Evolutionary conservation across 2,329 filamentous ascomycete species (phyloP).

Genomic region (Blumeria graminis): DNA sequence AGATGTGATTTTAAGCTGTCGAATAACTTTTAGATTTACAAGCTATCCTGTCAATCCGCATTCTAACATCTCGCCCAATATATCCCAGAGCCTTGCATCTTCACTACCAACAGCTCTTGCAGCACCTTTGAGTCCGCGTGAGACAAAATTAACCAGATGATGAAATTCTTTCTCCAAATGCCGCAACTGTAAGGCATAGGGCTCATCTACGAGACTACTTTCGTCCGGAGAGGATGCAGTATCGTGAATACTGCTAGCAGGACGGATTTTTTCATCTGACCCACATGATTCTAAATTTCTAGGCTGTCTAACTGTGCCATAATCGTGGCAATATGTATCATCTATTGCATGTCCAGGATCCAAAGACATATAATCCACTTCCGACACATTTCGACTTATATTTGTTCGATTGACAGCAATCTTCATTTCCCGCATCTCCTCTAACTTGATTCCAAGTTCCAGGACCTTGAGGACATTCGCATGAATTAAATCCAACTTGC

Average conservation of each 20-base stretch:
- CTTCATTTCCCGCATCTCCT: slow-evolving; percentile 28
- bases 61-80: slow-evolving; percentile 58
- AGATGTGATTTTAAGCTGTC: too few relatives aligned
- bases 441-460: slow-evolving; percentile 47
- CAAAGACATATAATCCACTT: too few relatives aligned
- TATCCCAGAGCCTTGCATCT: slow-evolving; percentile 40
- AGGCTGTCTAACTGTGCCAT: too few relatives aligned
- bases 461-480: slow-evolving; percentile 52
- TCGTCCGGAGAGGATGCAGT: background rate
- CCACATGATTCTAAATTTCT: too few relatives aligned
- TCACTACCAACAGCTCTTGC: slow-evolving; percentile 46
- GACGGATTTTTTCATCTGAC: too few relatives aligned
- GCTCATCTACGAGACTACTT: slow-evolving; percentile 11
- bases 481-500: slow-evolving; percentile 43
- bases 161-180: slow-evolving; percentile 39
- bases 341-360: too few relatives aligned
- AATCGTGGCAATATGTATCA: too few relatives aligned
- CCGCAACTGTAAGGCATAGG: slow-evolving; percentile 26
- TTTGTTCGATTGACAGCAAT: slow-evolving; percentile 1
- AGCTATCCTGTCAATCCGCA: slow-evolving; percentile 16
- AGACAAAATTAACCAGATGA: slow-evolving; percentile 42
- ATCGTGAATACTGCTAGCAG: too few relatives aligned
- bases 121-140: slow-evolving; percentile 47
- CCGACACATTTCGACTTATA: too few relatives aligned
- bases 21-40: too few relatives aligned